phyloP scores from a whole-genome alignment of 108 stramenopile species.

The Seminavis robusta region DNA sequence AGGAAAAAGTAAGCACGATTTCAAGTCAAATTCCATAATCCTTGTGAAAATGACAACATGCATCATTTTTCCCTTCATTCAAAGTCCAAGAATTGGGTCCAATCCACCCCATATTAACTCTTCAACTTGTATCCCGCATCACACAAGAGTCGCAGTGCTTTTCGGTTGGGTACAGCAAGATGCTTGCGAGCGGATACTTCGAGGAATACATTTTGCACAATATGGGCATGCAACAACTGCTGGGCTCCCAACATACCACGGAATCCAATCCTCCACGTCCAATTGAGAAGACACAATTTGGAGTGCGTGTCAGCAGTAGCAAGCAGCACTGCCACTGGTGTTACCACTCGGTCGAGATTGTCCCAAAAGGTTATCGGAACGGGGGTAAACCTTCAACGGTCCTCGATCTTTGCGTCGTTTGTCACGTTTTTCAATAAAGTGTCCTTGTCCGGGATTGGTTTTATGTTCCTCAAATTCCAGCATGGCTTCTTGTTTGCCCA shows the following conservation, averaged over 20 bases:
- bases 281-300: constrained; percentile 28
- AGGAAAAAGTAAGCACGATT: no score
- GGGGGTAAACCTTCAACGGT: constrained; percentile 4
- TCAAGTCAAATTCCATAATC: no score
- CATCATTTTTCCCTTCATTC: not conserved
- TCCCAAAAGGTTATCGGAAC: constrained; percentile 35
- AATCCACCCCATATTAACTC: not conserved
- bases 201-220: constrained; percentile 26
- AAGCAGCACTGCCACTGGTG: no score
- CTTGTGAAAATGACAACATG: no score
- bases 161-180: not conserved
- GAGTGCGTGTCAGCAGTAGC: not conserved
- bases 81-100: not conserved
- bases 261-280: constrained; percentile 36
- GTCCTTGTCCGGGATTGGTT: constrained; percentile 22
- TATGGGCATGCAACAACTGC: constrained; percentile 13
- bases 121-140: not conserved
- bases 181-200: constrained; percentile 9
- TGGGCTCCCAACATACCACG: constrained; percentile 26
- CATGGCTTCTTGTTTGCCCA: constrained; percentile 14
- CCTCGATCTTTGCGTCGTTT: not conserved
- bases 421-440: constrained; percentile 12
- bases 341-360: constrained; percentile 20
- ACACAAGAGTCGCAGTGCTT: not conserved
- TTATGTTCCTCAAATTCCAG: constrained; percentile 6